phyloP scores from a whole-genome alignment of 495 filamentous ascomycete species.

The Chaetomium tenue region DNA sequence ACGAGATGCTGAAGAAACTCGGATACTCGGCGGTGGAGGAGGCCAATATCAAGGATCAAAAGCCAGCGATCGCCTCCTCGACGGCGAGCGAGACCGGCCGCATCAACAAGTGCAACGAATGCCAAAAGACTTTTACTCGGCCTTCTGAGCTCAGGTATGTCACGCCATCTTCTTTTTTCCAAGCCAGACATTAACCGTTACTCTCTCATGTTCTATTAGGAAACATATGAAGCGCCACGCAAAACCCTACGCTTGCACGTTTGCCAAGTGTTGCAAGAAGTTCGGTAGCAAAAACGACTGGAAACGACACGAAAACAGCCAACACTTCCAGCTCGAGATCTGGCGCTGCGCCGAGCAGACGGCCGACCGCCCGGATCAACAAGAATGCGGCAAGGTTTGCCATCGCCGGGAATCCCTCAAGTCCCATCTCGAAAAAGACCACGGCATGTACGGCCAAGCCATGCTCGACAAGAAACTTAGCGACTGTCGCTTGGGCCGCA shows the following conservation, averaged over 20 bases:
- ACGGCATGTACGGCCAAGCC: conserved; percentile 46
- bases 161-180: background rate
- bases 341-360: conserved; percentile 67
- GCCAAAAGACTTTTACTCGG: conserved; percentile 55
- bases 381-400: conserved; percentile 57
- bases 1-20: conserved; percentile 31
- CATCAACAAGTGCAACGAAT: conserved; percentile 46
- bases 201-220: conserved; percentile 48
- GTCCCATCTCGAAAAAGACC: conserved; percentile 56
- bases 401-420: conserved; percentile 61
- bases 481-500: conserved; percentile 63
- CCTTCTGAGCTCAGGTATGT: conserved; percentile 72
- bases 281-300: conserved; percentile 96
- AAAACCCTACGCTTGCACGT: conserved; percentile 87
- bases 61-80: background rate
- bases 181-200: conserved; percentile 4
- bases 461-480: conserved; percentile 49
- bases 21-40: conserved; percentile 37
- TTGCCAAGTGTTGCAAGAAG: conserved; percentile 63
- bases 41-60: conserved; percentile 11
- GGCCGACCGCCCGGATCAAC: conserved; percentile 13
- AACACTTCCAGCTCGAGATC: conserved; percentile 72
- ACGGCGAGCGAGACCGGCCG: background rate
- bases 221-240: conserved; percentile 89
- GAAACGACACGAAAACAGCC: conserved; percentile 91